Percentiles rank a stretch among this genome's conserved stretches.
These are phyloP conservation scores for Lentinus tigrinus DNA, from an alignment of 768 basidiomycete species.

Conservation along the genomic window DNA sequence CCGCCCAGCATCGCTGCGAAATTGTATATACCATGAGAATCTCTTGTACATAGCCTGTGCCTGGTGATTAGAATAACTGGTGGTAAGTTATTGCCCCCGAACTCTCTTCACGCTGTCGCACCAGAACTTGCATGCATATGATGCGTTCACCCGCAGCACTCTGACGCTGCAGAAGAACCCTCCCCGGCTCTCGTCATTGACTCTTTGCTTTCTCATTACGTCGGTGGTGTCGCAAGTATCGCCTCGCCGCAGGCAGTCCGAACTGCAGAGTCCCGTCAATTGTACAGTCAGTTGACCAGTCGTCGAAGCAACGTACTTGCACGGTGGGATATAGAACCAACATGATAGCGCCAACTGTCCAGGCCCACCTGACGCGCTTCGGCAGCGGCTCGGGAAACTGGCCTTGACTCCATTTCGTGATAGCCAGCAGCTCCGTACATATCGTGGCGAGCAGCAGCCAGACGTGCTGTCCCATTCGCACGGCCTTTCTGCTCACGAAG, in stretches of 20 bases:
- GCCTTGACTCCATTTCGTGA: constrained; percentile 79
- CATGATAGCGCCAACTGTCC: constrained; percentile 56
- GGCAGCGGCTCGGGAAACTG: constrained; percentile 69
- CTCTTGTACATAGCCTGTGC: constrained; percentile 4
- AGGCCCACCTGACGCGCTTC: constrained; percentile 58
- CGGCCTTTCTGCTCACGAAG: constrained; percentile 56
- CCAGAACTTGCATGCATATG: not conserved
- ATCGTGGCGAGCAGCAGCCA: constrained; percentile 89
- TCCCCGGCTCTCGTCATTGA: constrained; percentile 4
- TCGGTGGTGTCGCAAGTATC: constrained; percentile 42
- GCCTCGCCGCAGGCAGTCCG: constrained; percentile 57
- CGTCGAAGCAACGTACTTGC: constrained; percentile 41
- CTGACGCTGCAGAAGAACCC: not conserved
- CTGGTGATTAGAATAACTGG: constrained; percentile 16
- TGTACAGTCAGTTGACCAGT: constrained; percentile 18
- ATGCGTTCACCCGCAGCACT: not conserved
- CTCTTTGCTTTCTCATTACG: constrained; percentile 34
- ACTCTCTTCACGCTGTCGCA: constrained; percentile 1
- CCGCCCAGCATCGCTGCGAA: constrained; percentile 7
- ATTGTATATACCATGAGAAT: not conserved
- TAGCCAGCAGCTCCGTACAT: constrained; percentile 75
- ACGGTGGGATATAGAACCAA: constrained; percentile 69
- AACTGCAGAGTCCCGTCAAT: constrained; percentile 44
- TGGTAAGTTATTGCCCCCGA: constrained; percentile 14
- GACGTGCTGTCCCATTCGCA: constrained; percentile 86